Evolutionary conservation across 2,329 filamentous ascomycete genomes (phyloP).

Genomic region (Alternaria gansuensis): DNA sequence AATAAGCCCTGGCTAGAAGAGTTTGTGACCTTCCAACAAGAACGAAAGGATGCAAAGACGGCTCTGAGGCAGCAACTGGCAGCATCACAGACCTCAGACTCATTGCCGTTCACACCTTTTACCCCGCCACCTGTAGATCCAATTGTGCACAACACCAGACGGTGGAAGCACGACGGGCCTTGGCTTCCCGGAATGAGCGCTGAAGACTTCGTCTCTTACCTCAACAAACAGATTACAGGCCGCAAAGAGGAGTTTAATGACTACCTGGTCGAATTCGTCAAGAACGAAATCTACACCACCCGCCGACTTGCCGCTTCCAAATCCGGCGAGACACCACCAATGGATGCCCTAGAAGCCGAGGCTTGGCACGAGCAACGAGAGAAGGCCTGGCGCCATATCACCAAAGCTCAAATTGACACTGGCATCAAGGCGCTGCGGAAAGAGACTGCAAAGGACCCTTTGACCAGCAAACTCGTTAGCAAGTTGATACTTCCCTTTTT

Average conservation of each 20-base stretch:
- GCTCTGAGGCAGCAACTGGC: constrained; percentile 23
- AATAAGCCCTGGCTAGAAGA: constrained; percentile 12
- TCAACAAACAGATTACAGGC: constrained; percentile 56
- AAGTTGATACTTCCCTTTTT: constrained; percentile 64
- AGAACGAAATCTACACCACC: constrained; percentile 45
- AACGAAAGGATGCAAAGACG: constrained; percentile 11
- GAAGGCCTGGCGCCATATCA: constrained; percentile 41
- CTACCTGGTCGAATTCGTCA: constrained; percentile 44
- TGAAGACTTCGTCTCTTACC: constrained; percentile 63
- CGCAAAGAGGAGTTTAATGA: constrained; percentile 46
- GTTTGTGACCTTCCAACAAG: constrained; percentile 11
- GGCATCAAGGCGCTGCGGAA: constrained; percentile 55
- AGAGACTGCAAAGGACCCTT: constrained; percentile 57
- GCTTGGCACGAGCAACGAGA: constrained; percentile 30
- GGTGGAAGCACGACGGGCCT: constrained; percentile 68
- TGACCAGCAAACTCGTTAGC: constrained; percentile 62
- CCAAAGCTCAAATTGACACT: constrained; percentile 34
- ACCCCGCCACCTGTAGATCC: constrained; percentile 35
- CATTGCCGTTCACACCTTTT: constrained; percentile 29
- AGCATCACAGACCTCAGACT: constrained; percentile 32
- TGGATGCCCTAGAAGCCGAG: constrained; percentile 39
- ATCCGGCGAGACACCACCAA: constrained; percentile 27
- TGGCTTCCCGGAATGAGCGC: constrained; percentile 66
- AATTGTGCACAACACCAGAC: constrained; percentile 40
- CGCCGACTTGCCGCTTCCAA: constrained; percentile 34